A percentile compares a stretch with the other conserved stretches of the same genome.
These are phyloP conservation scores for Wickerhamomyces bovis DNA, from an alignment of 805 yeast genomes.

Conservation along the genomic window DNA sequence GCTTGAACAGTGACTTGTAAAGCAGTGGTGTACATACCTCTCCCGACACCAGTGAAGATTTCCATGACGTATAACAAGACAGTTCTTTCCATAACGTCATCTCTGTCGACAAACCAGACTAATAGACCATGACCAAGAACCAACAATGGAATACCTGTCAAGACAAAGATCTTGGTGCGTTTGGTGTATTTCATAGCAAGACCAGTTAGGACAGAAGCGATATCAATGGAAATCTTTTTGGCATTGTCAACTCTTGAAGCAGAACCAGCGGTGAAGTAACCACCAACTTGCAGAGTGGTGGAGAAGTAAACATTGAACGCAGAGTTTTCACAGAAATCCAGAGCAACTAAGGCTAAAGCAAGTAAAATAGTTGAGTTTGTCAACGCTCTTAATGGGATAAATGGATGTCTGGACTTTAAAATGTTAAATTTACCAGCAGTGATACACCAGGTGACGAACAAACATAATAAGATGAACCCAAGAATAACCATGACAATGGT, in stretches of 20 bases:
- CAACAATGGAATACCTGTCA: conserved; percentile 19
- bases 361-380: conserved; percentile 16
- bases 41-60: conserved; percentile 25
- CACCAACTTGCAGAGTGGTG: conserved; percentile 26
- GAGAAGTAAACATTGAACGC: conserved; percentile 23
- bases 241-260: conserved; percentile 27
- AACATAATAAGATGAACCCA: conserved; percentile 18
- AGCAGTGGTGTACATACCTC: conserved; percentile 23
- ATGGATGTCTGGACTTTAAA: conserved; percentile 16
- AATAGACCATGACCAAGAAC: conserved; percentile 25
- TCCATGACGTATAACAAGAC: conserved; percentile 15
- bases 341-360: conserved; percentile 17
- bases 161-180: conserved; percentile 22
- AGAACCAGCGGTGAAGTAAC: conserved; percentile 24
- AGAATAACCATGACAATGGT: conserved; percentile 24
- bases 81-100: conserved; percentile 12
- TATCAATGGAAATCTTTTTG: conserved; percentile 24
- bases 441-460: conserved; percentile 21
- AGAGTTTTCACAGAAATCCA: conserved; percentile 23
- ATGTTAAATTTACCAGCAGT: conserved; percentile 1
- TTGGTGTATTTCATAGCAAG: conserved; percentile 26
- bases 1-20: conserved; percentile 25
- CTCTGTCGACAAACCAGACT: conserved; percentile 20
- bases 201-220: conserved; percentile 24
- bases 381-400: conserved; percentile 23